phyloP scores from a whole-genome alignment of 1,284 basidiomycete species.

The Leccinum insolens region DNA sequence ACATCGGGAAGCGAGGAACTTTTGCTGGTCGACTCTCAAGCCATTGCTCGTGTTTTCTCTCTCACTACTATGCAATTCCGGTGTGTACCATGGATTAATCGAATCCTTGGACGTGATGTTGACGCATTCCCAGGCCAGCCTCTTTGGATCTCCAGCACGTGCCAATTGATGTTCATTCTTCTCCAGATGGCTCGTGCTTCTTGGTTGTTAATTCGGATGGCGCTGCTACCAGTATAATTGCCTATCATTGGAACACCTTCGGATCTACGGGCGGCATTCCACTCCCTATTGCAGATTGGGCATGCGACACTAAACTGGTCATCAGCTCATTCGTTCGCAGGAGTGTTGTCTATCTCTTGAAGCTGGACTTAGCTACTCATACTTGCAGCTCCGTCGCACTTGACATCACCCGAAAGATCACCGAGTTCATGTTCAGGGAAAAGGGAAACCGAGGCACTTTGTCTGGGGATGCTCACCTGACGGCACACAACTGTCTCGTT shows the following conservation, averaged over 20 bases:
- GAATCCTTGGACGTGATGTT: background rate
- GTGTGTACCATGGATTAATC: conserved; percentile 31
- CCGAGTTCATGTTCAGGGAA: conserved; percentile 57
- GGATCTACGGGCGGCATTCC: conserved; percentile 50
- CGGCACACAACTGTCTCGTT: conserved; percentile 51
- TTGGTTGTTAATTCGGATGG: conserved; percentile 35
- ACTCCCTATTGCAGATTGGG: conserved; percentile 36
- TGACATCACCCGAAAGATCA: conserved; percentile 53
- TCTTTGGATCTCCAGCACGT: conserved; percentile 39
- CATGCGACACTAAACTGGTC: conserved; percentile 27
- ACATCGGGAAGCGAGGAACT: conserved; percentile 53
- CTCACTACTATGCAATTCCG: conserved; percentile 54
- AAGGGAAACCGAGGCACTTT: conserved; percentile 24
- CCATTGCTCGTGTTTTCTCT: conserved; percentile 51
- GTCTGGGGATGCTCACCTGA: conserved; percentile 22
- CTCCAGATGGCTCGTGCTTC: conserved; percentile 60
- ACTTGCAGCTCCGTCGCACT: conserved; percentile 46
- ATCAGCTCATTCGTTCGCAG: conserved; percentile 50
- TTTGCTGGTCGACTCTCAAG: conserved; percentile 46
- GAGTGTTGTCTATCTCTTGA: conserved; percentile 44
- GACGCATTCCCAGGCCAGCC: conserved; percentile 43
- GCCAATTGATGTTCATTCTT: conserved; percentile 42
- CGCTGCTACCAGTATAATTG: conserved; percentile 30
- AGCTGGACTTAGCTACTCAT: conserved; percentile 36
- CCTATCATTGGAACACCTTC: conserved; percentile 60